Conservation (phyloP, 345 rosid species). For the Carallia brachiata region DNA sequence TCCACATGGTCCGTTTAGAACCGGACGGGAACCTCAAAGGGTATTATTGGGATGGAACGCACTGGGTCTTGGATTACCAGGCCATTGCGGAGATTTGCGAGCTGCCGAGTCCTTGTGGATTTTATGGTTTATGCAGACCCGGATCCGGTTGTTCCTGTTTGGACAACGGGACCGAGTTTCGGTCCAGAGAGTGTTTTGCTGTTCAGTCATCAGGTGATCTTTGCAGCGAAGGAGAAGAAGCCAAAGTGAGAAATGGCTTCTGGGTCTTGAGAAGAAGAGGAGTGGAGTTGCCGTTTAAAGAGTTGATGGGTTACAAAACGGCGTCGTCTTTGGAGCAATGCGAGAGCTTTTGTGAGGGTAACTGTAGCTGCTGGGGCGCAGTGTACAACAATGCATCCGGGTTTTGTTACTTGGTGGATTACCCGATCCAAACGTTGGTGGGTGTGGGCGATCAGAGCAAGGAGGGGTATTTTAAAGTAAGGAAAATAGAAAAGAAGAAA, state of each 20-base stretch:
- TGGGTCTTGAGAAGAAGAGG: constrained; percentile 51
- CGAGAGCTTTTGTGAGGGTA: constrained; percentile 48
- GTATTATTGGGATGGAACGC: constrained; percentile 59
- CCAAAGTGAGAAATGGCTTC: constrained; percentile 3
- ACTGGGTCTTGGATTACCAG: constrained; percentile 60
- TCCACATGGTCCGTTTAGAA: constrained; percentile 59
- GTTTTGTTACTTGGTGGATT: constrained; percentile 71
- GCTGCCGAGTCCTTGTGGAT: constrained; percentile 67
- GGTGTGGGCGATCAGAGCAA: constrained; percentile 53
- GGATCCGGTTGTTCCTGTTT: constrained; percentile 74
- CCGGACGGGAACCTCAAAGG: constrained; percentile 78
- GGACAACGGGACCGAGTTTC: constrained; percentile 45
- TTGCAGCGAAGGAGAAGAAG: constrained; percentile 28
- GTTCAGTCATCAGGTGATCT: constrained; percentile 36
- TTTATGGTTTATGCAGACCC: constrained; percentile 62
- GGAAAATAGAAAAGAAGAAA: constrained; percentile 21
- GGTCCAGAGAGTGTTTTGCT: constrained; percentile 36
- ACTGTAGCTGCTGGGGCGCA: constrained; percentile 80
- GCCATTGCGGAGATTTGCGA: constrained; percentile 65
- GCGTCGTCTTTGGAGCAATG: constrained; percentile 47
- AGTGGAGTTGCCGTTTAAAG: constrained; percentile 73
- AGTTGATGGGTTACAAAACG: constrained; percentile 48
- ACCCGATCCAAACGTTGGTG: constrained; percentile 72
- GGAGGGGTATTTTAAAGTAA: constrained; percentile 65
- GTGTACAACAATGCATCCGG: constrained; percentile 71